phyloP scores from a whole-genome alignment of 2,329 filamentous ascomycete species.

The Macrophomina pseudophaseolina region DNA sequence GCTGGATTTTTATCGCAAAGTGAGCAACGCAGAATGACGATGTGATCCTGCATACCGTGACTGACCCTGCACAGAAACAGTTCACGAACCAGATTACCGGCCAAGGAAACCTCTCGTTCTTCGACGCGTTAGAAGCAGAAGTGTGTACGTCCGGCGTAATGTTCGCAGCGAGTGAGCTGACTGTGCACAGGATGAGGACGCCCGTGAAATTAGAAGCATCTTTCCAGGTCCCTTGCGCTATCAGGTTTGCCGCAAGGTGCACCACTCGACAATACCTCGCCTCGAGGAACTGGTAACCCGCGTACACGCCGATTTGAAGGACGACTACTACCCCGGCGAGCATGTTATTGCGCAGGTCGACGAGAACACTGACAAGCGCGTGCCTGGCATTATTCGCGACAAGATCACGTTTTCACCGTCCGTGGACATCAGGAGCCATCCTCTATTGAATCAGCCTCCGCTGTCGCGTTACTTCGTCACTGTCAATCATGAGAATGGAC shows the following conservation, averaged over 20 bases:
- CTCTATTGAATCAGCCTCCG: slow-evolving; percentile 68
- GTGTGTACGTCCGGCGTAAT: slow-evolving; percentile 53
- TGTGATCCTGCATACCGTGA: neutral
- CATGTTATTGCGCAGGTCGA: slow-evolving; percentile 69
- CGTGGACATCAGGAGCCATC: slow-evolving; percentile 63
- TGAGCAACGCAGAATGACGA: slow-evolving; percentile 48
- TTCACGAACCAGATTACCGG: slow-evolving; percentile 98
- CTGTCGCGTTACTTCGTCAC: slow-evolving; percentile 61
- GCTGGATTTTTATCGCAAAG: slow-evolving; percentile 93
- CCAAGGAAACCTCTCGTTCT: slow-evolving; percentile 88
- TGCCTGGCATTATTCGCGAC: slow-evolving; percentile 23
- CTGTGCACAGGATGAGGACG: slow-evolving; percentile 61
- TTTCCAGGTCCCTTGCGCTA: slow-evolving; percentile 92
- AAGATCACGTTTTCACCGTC: slow-evolving; percentile 65
- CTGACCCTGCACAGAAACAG: slow-evolving; percentile 62
- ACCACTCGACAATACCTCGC: slow-evolving; percentile 86
- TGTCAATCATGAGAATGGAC: slow-evolving; percentile 2
- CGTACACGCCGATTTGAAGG: slow-evolving; percentile 69
- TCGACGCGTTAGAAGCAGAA: slow-evolving; percentile 90
- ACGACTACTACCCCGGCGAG: slow-evolving; percentile 90
- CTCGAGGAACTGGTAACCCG: slow-evolving; percentile 71
- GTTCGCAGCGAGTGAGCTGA: slow-evolving; percentile 29
- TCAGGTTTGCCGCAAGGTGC: slow-evolving; percentile 86
- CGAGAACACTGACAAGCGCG: slow-evolving; percentile 14
- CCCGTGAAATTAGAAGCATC: slow-evolving; percentile 84